Conservation (phyloP, 2,329 filamentous ascomycete species). For the Stromatinia cepivora region DNA sequence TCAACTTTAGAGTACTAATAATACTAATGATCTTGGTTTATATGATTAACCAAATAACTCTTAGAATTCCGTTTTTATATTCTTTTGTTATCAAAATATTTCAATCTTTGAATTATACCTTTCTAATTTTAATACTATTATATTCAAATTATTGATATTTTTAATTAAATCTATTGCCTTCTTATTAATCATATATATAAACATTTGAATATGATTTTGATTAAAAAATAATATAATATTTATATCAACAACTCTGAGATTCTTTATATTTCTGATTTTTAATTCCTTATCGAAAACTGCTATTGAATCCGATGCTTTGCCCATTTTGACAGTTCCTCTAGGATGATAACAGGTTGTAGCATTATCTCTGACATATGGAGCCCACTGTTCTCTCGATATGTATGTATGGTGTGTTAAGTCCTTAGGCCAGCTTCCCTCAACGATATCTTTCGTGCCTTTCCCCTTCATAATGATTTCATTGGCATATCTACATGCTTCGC, state of each 20-base stretch:
- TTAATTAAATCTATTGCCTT: slow-evolving; percentile 54
- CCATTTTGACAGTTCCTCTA: slow-evolving; percentile 58
- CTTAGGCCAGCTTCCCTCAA: slow-evolving; percentile 61
- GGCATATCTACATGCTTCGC: slow-evolving; percentile 57
- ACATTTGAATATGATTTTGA: slow-evolving; percentile 56
- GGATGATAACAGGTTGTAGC: slow-evolving; percentile 64
- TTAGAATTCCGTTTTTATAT: no score
- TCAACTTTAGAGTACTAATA: background rate
- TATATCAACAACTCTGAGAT: slow-evolving; percentile 36
- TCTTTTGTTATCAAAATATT: background rate
- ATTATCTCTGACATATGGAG: slow-evolving; percentile 55
- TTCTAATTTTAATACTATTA: slow-evolving; percentile 4
- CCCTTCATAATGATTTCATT: slow-evolving; percentile 62
- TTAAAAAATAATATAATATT: slow-evolving; percentile 46
- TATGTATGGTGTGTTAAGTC: slow-evolving; percentile 53
- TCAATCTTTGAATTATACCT: background rate
- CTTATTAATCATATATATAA: slow-evolving; percentile 58
- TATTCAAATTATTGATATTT: slow-evolving; percentile 30
- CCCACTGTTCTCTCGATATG: slow-evolving; percentile 58
- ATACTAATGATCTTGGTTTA: background rate
- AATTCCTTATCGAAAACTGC: slow-evolving; percentile 35
- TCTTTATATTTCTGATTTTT: slow-evolving; percentile 34
- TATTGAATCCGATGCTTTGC: slow-evolving; percentile 49
- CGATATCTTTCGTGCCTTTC: slow-evolving; percentile 56
- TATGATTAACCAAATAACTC: background rate